A percentile compares a stretch with the other conserved stretches of the same genome.
Evolutionary conservation across 2,329 filamentous ascomycete genomes (phyloP).

Genomic region (Pestalotiopsis sp.): DNA sequence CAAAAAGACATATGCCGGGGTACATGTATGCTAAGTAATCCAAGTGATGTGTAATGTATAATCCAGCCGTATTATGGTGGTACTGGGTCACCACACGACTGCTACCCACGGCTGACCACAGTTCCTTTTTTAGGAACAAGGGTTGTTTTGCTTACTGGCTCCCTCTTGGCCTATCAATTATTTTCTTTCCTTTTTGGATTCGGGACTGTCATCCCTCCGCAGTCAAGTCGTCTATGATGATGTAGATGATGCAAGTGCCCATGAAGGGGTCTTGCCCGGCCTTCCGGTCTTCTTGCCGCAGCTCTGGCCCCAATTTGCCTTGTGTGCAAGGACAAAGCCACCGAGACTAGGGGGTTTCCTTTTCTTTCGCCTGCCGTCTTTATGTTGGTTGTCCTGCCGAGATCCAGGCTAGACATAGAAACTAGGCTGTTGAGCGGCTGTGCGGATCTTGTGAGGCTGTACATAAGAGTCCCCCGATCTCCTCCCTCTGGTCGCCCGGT

Average conservation of each 20-base stretch:
- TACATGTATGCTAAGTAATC: background rate
- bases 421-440: background rate
- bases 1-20: background rate
- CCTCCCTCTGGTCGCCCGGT: background rate
- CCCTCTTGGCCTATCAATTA: background rate
- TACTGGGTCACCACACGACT: background rate
- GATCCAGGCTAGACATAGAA: background rate
- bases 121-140: background rate
- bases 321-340: background rate
- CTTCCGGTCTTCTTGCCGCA: background rate
- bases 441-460: background rate
- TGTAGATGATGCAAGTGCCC: conserved; percentile 3
- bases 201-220: background rate
- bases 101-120: background rate
- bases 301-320: background rate
- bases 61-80: background rate
- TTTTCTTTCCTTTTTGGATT: background rate
- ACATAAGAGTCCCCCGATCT: background rate
- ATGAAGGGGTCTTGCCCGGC: background rate
- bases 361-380: background rate
- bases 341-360: background rate
- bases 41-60: background rate
- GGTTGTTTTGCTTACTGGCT: background rate
- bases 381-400: background rate
- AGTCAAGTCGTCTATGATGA: background rate